Percentiles rank a stretch among this genome's conserved stretches.
These are phyloP conservation scores for Seiridium cupressi DNA, from an alignment of 2,329 filamentous ascomycete species.

Conservation along the genomic window DNA sequence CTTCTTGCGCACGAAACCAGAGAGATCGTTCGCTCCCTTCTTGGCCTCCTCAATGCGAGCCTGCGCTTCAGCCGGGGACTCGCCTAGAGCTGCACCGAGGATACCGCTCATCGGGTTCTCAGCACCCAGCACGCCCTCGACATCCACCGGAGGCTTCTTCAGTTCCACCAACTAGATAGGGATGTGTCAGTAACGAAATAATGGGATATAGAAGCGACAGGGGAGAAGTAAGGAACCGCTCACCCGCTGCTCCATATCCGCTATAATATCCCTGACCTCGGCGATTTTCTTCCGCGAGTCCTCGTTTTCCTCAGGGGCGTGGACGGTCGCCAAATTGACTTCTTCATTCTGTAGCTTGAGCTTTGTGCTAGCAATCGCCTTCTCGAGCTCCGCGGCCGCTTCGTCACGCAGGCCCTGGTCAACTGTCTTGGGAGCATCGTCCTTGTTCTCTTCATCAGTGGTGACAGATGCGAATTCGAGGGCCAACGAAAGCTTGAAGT, in stretches of 20 bases:
- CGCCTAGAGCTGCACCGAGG: slow-evolving; percentile 62
- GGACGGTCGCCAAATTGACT: slow-evolving; percentile 60
- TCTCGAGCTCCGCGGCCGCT: slow-evolving; percentile 68
- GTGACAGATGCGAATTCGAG: slow-evolving; percentile 89
- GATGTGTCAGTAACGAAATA: slow-evolving; percentile 16
- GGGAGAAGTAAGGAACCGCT: slow-evolving; percentile 28
- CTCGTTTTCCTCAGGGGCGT: slow-evolving; percentile 67
- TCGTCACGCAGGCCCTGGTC: slow-evolving; percentile 71
- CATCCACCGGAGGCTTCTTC: slow-evolving; percentile 58
- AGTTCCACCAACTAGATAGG: slow-evolving; percentile 63
- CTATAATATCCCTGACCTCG: slow-evolving; percentile 75
- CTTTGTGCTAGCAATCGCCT: slow-evolving; percentile 70
- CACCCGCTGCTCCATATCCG: slow-evolving; percentile 75
- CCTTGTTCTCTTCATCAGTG: slow-evolving; percentile 48
- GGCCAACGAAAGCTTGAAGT: slow-evolving; percentile 94
- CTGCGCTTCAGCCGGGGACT: slow-evolving; percentile 58
- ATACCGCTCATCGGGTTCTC: slow-evolving; percentile 56
- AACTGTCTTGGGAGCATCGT: slow-evolving; percentile 47
- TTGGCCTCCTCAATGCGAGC: slow-evolving; percentile 70
- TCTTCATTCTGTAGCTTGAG: slow-evolving; percentile 70
- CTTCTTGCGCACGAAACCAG: slow-evolving; percentile 71
- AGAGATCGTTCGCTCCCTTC: slow-evolving; percentile 71
- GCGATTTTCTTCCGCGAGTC: slow-evolving; percentile 59
- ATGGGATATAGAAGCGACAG: slow-evolving; percentile 17
- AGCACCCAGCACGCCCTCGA: slow-evolving; percentile 52